A percentile compares a stretch with the other conserved stretches of the same genome.
These are phyloP conservation scores for Kodamaea restingae DNA, from an alignment of 805 yeast species.

Conservation along the genomic window DNA sequence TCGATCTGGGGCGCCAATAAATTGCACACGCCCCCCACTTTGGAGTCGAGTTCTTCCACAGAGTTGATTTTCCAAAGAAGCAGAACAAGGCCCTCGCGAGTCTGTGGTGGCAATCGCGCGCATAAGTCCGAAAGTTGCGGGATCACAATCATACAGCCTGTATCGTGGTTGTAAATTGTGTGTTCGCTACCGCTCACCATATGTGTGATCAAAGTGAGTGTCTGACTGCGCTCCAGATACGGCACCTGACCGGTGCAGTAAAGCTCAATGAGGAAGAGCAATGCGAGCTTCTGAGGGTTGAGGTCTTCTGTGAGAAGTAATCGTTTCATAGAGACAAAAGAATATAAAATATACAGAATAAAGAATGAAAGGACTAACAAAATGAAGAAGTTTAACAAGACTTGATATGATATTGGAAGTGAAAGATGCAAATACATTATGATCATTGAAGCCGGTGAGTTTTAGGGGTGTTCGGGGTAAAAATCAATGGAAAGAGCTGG, in stretches of 20 bases:
- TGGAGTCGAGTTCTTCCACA: conserved; percentile 45
- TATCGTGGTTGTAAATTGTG: background rate
- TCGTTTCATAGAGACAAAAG: background rate
- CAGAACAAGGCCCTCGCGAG: conserved; percentile 24
- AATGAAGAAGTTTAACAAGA: too few species aligned
- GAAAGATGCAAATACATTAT: too few species aligned
- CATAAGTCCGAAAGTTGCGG: conserved; percentile 33
- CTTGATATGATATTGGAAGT: too few species aligned
- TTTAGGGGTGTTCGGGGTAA: too few species aligned
- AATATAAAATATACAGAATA: background rate
- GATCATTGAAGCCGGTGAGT: too few species aligned
- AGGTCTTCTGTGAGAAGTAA: conserved; percentile 37
- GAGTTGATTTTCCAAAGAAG: conserved; percentile 43
- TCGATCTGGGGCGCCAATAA: conserved; percentile 12
- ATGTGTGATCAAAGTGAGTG: conserved; percentile 33
- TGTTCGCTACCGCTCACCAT: conserved; percentile 33
- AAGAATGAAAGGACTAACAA: too few species aligned
- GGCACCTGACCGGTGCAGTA: conserved; percentile 27
- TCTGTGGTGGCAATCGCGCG: conserved; percentile 15
- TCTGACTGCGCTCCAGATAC: conserved; percentile 10
- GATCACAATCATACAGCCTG: conserved; percentile 16
- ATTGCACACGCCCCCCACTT: conserved; percentile 15
- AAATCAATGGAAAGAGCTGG: too few species aligned
- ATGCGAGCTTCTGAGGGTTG: conserved; percentile 53
- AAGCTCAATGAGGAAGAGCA: conserved; percentile 45